Base-by-base conservation (phyloP, 306 rosid species). In the Sechiopsis laciniata region DNA sequence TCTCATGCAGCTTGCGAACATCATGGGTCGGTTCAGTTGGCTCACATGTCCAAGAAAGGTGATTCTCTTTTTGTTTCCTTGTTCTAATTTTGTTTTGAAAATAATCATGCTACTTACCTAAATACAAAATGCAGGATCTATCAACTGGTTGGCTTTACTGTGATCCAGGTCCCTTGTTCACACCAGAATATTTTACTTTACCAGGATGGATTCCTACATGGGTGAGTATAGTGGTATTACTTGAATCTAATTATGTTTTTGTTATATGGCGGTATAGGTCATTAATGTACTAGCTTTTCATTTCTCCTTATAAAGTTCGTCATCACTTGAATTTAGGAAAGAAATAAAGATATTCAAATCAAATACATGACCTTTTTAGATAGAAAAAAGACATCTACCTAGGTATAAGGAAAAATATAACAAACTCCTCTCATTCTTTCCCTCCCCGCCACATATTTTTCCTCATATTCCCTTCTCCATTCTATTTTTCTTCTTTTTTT, bases 1-100 rank as follows among this genome's bases (percentile, higher is more conserved):
- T 88, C 86, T 81, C 78, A 20, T 88, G 90, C 87, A 95, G 99
- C 96, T 95, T 79, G 99, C 99, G 26, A 81, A 85, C 63, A 51
- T 88, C 90, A 84, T 95, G 97, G 97, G 97, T 73, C 95, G 57
- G 48, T 89, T 85, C 77, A 84, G 74, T 61, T 95, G 97, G 99
- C 81, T 91, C 72, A 95, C 99, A 11, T 95, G 99, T 85, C 97
- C 99, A 14, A 86, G 99, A 73, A 88, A 89, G 99, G 99, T 94
- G 78, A 45, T 15, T 21, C 55, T 56, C 42, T 42, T 57, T 24
- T 17, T 24, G 10, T 46, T 24, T 22, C 42, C 45, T 24, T 24
- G 29, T n/a, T 15, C 70, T 37, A 12, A 48, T 60, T 60, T 42
- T 45, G 71, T 20, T 48, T 22, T 46, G n/a, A 74, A 61, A 24